Conservation (phyloP, 805 yeast genomes). For the Naumovozyma baii region DNA sequence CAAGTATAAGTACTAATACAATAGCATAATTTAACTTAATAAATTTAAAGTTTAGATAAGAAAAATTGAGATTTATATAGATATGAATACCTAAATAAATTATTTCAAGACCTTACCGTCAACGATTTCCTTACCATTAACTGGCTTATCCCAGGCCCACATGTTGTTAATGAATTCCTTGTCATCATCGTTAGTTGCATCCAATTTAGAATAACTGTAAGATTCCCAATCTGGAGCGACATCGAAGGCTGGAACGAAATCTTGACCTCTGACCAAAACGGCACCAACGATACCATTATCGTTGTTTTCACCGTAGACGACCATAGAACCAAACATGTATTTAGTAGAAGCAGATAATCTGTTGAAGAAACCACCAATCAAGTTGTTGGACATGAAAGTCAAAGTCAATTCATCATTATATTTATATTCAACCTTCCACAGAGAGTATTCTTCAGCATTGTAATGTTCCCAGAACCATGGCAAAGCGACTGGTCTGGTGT, state of each 20-base stretch:
- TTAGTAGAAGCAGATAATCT: constrained; percentile 87
- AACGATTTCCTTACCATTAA: constrained; percentile 82
- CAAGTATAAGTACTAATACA: too few species aligned
- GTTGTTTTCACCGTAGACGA: constrained; percentile 98
- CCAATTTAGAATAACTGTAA: constrained; percentile 74
- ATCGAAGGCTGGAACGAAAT: constrained; percentile 79
- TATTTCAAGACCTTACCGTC: constrained; percentile 97
- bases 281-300: constrained; percentile 95
- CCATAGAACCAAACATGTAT: constrained; percentile 86
- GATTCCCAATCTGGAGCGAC: constrained; percentile 99
- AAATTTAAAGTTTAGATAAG: too few species aligned
- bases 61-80: too few species aligned
- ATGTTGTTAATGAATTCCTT: constrained; percentile 76
- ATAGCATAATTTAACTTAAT: neutral
- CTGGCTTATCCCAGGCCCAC: constrained; percentile 99
- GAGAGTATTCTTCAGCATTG: constrained; percentile 87
- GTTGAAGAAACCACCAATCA: constrained; percentile 96
- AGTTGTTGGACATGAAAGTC: constrained; percentile 97
- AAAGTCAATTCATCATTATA: constrained; percentile 95
- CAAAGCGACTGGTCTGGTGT: constrained; percentile 84
- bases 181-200: constrained; percentile 66
- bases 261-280: constrained; percentile 93
- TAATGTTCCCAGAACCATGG: constrained; percentile 98
- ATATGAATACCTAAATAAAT: neutral
- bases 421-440: constrained; percentile 92